Percentiles rank a stretch among this genome's conserved stretches.
phyloP scores from a whole-genome alignment of 2,329 filamentous ascomycete genomes.

The Paraphoma chrysanthemicola region DNA sequence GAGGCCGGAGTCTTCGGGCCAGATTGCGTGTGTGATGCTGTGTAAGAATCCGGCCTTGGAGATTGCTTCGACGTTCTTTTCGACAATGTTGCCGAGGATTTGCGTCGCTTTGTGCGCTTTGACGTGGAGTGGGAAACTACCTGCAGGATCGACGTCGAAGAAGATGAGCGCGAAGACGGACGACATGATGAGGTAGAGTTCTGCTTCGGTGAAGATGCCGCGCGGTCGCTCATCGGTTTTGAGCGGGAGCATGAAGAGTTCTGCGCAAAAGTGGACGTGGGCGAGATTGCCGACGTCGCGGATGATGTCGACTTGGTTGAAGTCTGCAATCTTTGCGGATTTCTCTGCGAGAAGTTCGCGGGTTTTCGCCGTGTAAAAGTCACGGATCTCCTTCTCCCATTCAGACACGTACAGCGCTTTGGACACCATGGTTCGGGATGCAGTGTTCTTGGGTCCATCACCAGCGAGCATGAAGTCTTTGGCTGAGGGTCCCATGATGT shows the following conservation, averaged over 20 bases:
- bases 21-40: conserved; percentile 51
- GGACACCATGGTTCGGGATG: conserved; percentile 47
- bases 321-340: conserved; percentile 67
- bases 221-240: conserved; percentile 60
- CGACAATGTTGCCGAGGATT: conserved; percentile 57
- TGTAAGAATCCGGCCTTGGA: conserved; percentile 51
- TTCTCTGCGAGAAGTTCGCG: conserved; percentile 69
- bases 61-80: conserved; percentile 57
- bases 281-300: conserved; percentile 63
- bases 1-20: conserved; percentile 50
- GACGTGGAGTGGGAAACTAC: conserved; percentile 60
- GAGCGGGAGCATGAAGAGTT: conserved; percentile 62
- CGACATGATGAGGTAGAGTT: conserved; percentile 62
- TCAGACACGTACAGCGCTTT: conserved; percentile 66
- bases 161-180: conserved; percentile 62
- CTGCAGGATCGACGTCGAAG: conserved; percentile 61
- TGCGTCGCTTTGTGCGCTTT: conserved; percentile 57
- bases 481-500: conserved; percentile 65
- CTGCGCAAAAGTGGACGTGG: conserved; percentile 62
- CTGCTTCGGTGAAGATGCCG: conserved; percentile 61
- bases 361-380: conserved; percentile 71
- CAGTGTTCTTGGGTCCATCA: conserved; percentile 41
- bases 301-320: conserved; percentile 73
- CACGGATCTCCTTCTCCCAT: conserved; percentile 69
- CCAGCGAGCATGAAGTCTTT: conserved; percentile 63